These are phyloP conservation scores for Cytospora schulzeri DNA, from an alignment of 2,329 filamentous ascomycete genomes.

Conservation along the genomic window DNA sequence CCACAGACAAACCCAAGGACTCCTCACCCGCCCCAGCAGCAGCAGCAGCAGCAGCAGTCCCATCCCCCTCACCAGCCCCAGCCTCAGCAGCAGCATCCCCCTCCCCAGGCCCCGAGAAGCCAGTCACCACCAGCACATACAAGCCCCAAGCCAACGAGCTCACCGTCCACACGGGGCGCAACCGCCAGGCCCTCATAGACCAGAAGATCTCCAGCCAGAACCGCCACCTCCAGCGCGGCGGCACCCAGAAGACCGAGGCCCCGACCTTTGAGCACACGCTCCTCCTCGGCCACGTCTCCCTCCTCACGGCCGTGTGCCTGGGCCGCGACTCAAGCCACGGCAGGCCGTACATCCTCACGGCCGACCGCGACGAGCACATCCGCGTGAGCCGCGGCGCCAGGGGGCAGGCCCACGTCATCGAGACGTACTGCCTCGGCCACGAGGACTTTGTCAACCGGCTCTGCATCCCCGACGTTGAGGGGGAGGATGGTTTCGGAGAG, in stretches of 20 bases:
- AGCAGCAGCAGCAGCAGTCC: constrained; percentile 27
- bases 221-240: constrained; percentile 20
- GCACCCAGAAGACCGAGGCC: constrained; percentile 37
- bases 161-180: constrained; percentile 67
- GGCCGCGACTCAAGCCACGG: constrained; percentile 48
- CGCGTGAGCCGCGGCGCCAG: constrained; percentile 74
- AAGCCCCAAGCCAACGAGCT: constrained; percentile 57
- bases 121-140: too few species aligned
- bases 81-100: constrained; percentile 30
- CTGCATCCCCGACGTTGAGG: constrained; percentile 57
- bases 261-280: constrained; percentile 72
- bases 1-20: constrained; percentile 26
- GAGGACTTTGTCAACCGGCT: constrained; percentile 80
- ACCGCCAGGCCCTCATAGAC: constrained; percentile 60
- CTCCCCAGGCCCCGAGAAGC: constrained; percentile 30
- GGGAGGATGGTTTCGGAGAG: constrained; percentile 46
- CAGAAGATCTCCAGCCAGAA: constrained; percentile 52
- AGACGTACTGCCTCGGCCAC: constrained; percentile 87
- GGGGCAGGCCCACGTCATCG: constrained; percentile 85
- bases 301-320: constrained; percentile 77
- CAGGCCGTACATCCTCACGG: constrained; percentile 55
- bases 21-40: constrained; percentile 35
- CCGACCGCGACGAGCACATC: constrained; percentile 72
- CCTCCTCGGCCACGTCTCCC: constrained; percentile 89
- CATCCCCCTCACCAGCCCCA: too few species aligned